Percentiles rank a stretch among this genome's conserved stretches.
These are phyloP conservation scores for Trametes elegans DNA, from an alignment of 768 basidiomycete genomes.

Conservation along the genomic window DNA sequence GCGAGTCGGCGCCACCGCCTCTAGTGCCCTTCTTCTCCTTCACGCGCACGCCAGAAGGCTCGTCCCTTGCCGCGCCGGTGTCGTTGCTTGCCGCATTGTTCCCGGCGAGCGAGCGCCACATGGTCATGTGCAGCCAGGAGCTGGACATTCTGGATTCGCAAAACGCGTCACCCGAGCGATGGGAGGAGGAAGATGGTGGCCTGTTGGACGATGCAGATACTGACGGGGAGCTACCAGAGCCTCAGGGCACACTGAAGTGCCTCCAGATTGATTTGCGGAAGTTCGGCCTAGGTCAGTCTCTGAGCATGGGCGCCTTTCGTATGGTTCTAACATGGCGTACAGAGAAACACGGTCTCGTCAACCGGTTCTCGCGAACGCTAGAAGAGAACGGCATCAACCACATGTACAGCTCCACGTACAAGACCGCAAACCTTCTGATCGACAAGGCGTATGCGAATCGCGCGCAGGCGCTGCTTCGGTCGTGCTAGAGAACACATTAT, in stretches of 20 bases:
- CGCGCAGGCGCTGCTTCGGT: conserved; percentile 55
- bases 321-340: conserved; percentile 5
- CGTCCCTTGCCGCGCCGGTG: conserved; percentile 73
- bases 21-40: conserved; percentile 78
- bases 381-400: conserved; percentile 76
- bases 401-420: conserved; percentile 83
- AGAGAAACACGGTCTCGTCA: conserved; percentile 81
- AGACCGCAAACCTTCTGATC: conserved; percentile 78
- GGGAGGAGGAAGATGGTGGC: conserved; percentile 23
- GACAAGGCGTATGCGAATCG: conserved; percentile 55
- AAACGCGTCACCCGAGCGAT: conserved; percentile 23
- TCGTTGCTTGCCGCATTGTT: conserved; percentile 67
- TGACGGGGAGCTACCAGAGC: conserved; percentile 21
- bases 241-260: conserved; percentile 46
- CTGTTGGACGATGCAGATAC: conserved; percentile 36
- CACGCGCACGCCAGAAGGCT: conserved; percentile 73
- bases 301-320: background rate
- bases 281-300: conserved; percentile 62
- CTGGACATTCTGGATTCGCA: conserved; percentile 54
- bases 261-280: conserved; percentile 72
- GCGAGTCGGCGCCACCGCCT: conserved; percentile 10
- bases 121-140: conserved; percentile 72
- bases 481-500: conserved; percentile 51
- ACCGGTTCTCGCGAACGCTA: conserved; percentile 70
- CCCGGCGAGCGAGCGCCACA: conserved; percentile 65